Base-by-base conservation (phyloP, 208 protist genomes). In the Trypanosoma platydactyli region DNA sequence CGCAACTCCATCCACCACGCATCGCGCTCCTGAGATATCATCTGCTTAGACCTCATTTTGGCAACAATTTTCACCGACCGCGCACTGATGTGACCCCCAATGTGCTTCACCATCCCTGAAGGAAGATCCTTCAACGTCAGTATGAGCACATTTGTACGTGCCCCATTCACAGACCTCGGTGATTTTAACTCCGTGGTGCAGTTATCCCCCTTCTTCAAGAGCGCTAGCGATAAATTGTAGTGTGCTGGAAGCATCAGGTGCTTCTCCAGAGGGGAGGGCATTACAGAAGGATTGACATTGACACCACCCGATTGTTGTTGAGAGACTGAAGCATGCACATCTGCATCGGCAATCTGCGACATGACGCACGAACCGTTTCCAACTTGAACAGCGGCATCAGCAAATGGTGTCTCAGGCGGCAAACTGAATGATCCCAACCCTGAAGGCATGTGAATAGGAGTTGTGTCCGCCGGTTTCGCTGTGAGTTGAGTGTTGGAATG, bases 1-100 rank as follows among this genome's bases (percentile, higher is more conserved):
- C 94, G 83, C 68, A 97, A 68, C 73, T 97, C 91, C 83, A 92
- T 92, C 91, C 94, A 97, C 91, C 94, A 97, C 60, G 81, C 80
- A 58, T 97, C 94, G 30, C 88, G 83, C 64, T 96, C 88, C 64
- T 95, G 89, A 33, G 84, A 86, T 38, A 97, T 89, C 45, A 89
- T 77, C 64, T 86, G 81, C 50, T 86, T 85, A 20, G 81, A 93
- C 80, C 94, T 94, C 42, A 88, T 68, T 44, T 89, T 81, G 24
- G 87, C 87, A 13, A 94, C 81, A 56, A 97, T 89, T 73, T 97
- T 97, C 41, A 97, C 88, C 4, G 89, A 95, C 49, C 87, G 81
- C 9, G 89, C 86, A 54, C 85, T 92, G 53, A 97, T 86, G 71
- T 92, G 81, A 29, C 91, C 91, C 48, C 89, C 89, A 69, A 97